Evolutionary conservation across 2,329 filamentous ascomycete genomes (phyloP).

Genomic region (Colletotrichum neosansevieriae): DNA sequence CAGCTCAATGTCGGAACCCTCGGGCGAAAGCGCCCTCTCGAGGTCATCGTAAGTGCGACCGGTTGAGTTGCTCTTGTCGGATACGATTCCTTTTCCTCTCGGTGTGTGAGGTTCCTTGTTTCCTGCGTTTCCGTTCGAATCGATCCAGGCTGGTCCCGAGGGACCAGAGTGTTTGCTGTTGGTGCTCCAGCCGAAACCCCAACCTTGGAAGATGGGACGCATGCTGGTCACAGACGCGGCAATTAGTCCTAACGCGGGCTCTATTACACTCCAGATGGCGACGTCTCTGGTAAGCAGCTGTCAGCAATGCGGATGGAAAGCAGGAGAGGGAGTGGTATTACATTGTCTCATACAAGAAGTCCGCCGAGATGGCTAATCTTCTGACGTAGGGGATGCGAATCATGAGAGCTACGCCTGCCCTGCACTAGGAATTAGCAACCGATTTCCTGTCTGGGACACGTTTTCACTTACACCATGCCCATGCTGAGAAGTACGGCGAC

Average conservation of each 20-base stretch:
- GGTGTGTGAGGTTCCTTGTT: background rate
- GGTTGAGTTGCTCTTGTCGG: conserved; percentile 20
- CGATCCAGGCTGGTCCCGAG: conserved; percentile 13
- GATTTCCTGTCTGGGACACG: background rate
- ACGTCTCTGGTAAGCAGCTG: conserved; percentile 45
- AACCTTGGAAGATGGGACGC: conserved; percentile 48
- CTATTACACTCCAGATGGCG: conserved; percentile 48
- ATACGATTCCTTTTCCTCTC: background rate
- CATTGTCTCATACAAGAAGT: conserved; percentile 50
- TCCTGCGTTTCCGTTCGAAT: background rate
- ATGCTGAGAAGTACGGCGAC: conserved; percentile 62
- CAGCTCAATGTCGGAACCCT: conserved; percentile 37
- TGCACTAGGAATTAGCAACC: conserved; percentile 38
- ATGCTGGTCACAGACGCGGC: conserved; percentile 49
- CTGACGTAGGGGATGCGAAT: conserved; percentile 52
- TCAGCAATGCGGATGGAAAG: background rate
- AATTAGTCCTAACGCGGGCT: conserved; percentile 51
- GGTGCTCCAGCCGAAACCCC: conserved; percentile 43
- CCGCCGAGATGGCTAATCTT: conserved; percentile 44
- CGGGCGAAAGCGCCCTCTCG: conserved; percentile 21
- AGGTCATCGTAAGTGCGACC: conserved; percentile 27
- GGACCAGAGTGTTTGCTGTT: conserved; percentile 36
- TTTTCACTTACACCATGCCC: conserved; percentile 58
- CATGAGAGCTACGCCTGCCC: conserved; percentile 54
- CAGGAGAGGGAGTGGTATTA: conserved; percentile 37